Evolutionary conservation across 2,329 filamentous ascomycete species (phyloP), one percentile per base, ranked within the genome.

Genomic region (Sporothrix curviconia): DNA sequence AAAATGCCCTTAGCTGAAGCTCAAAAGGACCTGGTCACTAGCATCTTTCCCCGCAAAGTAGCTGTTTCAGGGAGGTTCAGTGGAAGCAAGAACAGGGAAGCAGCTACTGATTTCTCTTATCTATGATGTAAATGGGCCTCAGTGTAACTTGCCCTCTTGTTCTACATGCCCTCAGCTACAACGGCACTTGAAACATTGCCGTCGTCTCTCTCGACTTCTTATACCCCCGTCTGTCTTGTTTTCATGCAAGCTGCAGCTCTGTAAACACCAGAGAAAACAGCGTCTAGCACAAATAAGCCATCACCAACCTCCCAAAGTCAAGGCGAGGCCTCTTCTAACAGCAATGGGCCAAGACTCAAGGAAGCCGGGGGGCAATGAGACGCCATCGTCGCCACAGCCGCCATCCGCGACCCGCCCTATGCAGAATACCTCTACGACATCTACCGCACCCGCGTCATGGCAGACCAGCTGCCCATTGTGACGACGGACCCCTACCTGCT

Each of bases 401-500:
- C 43, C 51, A 53, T 57, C 55, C 59, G 62, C 53, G 32, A 51
- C 46, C 58, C 51, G 30, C 59, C 60, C 9, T 68, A 63, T 51
- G 58, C 57, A 15, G 63, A 67, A n/a, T 69, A 69, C 59, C 66
- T 66, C 43, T 49, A 67, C 43, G 64, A 67, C 37, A 74, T 84
- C 56, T 82, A 84, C 61, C 69, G 70, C 58, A 74, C 76, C 60
- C 80, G 81, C 56, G 73, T 82, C 64, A 65, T 82, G 14, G 67
- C 72, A 43, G 73, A 76, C 54, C 66, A 72, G 44, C 67, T 73
- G 15, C 80, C 82, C 12, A 69, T 71, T 30, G 75, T 84, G 44
- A 85, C 82, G 0, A 85, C 82, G 2, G 78, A 85, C 55, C 78
- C 81, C 7, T 80, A 78, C 61, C 73, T 74, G 55, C 73, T 85